Percentiles rank a stretch among this genome's conserved stretches.
These are phyloP conservation scores for Catenaria anguillulae DNA, from an alignment of 371 early-diverging fungal species.

Conservation along the genomic window DNA sequence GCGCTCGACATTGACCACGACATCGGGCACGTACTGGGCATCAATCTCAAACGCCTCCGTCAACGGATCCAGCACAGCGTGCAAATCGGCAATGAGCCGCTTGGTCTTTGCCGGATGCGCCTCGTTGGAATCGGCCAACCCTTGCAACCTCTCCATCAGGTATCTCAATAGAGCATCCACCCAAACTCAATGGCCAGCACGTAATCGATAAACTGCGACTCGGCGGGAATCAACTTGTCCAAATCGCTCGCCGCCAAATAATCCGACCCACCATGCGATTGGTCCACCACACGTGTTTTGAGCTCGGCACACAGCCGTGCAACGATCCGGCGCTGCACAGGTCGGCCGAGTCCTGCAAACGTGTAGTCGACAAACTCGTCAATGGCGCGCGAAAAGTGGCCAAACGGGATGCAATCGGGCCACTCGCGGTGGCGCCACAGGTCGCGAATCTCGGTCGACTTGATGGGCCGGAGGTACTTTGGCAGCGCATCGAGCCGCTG, in stretches of 20 bases:
- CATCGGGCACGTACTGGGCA: neutral
- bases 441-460: constrained; percentile 2
- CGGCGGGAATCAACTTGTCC: neutral
- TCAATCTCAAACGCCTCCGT: neutral
- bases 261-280: neutral
- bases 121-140: neutral
- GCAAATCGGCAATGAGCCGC: neutral
- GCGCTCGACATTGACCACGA: neutral
- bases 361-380: neutral
- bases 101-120: neutral
- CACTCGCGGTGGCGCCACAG: constrained; percentile 5
- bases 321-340: neutral
- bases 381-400: neutral
- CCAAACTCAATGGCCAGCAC: neutral
- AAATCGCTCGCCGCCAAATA: neutral
- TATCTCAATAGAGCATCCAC: neutral
- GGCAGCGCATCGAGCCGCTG: neutral
- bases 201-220: neutral
- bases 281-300: neutral
- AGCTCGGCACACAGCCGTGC: neutral
- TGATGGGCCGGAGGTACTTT: neutral
- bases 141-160: neutral
- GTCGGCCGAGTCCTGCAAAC: neutral
- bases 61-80: neutral
- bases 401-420: neutral